Evolutionary conservation across 495 filamentous ascomycete species (phyloP), one percentile per base, ranked within the genome.

Genomic region (Melanomma pulvis-pyrius): DNA sequence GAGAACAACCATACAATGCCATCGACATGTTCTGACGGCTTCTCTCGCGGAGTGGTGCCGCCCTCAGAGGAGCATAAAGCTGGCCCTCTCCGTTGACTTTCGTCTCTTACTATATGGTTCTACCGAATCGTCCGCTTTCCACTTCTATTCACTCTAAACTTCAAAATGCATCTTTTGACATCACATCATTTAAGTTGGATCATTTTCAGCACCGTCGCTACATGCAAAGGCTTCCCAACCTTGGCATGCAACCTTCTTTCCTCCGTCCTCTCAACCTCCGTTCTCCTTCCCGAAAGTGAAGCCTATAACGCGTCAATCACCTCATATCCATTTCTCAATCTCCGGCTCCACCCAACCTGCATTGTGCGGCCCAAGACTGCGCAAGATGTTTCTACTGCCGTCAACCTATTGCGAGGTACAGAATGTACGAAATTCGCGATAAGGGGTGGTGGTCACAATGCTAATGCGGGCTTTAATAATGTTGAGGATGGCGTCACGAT

Each of bases 361-460:
- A 28, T 67, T 24, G 48, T 67, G 32, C 26, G 25, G 6, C 63
- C 48, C 15, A 4, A 28, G 0, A 53, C 1, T 22, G 34, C 63
- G 1, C 15, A 12, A 61, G 61, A 62, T 19, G 71, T 76, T 19
- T 47, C 72, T 21, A 48, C 49, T 13, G 66, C 56, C 3, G 28
- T 78, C 9, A 72, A 65, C 22, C 44, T 77, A 19, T 54, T 47
- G 11, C 52, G 26, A 4, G 44, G 68, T 28, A 50, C 71, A 22
- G 62, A 63, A 11, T 74, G 17, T 39, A 17, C 70, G 46, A 76
- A 78, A 29, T 83, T 82, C 59, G 81, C 81, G 1, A 73, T 83
- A 54, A 81, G 79, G 46, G 75, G 73, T 19, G 78, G 79, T 5
- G 81, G 81, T 0, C 81, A 83, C 59, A 78, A 78, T 41, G 74